phyloP scores from a whole-genome alignment of 768 basidiomycete genomes.

The Amanita rubescens region DNA sequence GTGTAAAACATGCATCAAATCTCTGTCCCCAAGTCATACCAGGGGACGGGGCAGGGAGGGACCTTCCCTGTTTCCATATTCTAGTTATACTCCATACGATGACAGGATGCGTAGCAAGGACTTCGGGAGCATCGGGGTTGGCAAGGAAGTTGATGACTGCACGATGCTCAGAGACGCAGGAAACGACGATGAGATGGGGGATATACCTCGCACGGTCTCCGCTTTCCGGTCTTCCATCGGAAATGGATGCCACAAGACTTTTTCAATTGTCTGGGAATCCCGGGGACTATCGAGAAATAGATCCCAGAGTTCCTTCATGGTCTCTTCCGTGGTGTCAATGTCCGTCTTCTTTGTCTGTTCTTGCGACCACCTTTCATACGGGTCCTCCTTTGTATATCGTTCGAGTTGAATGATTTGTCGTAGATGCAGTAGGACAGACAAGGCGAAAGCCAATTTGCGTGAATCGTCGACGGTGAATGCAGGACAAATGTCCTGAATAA shows the following conservation, averaged over 20 bases:
- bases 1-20: constrained; percentile 35
- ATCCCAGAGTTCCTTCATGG: constrained; percentile 30
- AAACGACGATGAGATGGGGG: background rate
- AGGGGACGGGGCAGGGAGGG: background rate
- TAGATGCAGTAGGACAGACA: constrained; percentile 26
- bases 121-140: constrained; percentile 22
- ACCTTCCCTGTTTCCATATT: constrained; percentile 31
- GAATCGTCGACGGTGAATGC: constrained; percentile 5
- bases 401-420: constrained; percentile 17
- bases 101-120: constrained; percentile 34
- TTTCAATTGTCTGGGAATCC: constrained; percentile 34
- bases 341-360: constrained; percentile 18
- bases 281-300: constrained; percentile 35
- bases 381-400: constrained; percentile 17
- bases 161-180: constrained; percentile 1
- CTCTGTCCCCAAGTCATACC: constrained; percentile 5
- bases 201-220: constrained; percentile 24
- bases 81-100: constrained; percentile 29
- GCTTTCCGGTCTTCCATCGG: constrained; percentile 20
- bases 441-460: constrained; percentile 1
- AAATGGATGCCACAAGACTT: constrained; percentile 42
- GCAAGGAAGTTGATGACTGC: constrained; percentile 38
- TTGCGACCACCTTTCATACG: constrained; percentile 38
- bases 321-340: constrained; percentile 25
- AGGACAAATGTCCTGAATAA: constrained; percentile 1